Conservation (phyloP, 495 filamentous ascomycete genomes). For the Penicillium arizonense region DNA sequence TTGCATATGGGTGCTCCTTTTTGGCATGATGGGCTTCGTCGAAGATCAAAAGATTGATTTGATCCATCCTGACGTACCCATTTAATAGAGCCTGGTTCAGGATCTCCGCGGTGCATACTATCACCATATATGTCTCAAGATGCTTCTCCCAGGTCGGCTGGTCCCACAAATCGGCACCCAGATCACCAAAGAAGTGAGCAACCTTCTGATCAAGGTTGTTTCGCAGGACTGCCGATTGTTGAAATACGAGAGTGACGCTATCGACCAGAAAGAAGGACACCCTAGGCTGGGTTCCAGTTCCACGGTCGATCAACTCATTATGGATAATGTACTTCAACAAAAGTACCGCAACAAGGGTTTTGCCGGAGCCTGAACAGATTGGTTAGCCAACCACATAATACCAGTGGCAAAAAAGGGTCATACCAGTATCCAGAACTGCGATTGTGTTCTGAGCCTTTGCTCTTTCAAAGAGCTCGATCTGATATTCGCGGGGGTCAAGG, state of each 20-base stretch:
- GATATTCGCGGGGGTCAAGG: constrained; percentile 81
- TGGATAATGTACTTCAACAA: constrained; percentile 77
- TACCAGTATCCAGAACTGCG: constrained; percentile 92
- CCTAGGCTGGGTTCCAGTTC: constrained; percentile 54
- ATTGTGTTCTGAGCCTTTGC: constrained; percentile 88
- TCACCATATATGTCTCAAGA: constrained; percentile 72
- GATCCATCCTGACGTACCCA: constrained; percentile 75
- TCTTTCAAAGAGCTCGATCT: constrained; percentile 86
- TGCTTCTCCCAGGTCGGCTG: constrained; percentile 67
- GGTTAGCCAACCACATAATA: not conserved
- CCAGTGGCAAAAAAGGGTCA: not conserved
- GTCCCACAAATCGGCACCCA: constrained; percentile 65
- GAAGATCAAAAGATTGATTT: constrained; percentile 90
- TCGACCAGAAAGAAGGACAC: constrained; percentile 90
- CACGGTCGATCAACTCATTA: constrained; percentile 72
- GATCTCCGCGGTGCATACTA: constrained; percentile 93
- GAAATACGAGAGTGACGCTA: constrained; percentile 85
- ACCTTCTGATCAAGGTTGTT: constrained; percentile 82
- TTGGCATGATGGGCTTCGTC: constrained; percentile 98
- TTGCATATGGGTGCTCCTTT: constrained; percentile 88
- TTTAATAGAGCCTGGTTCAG: constrained; percentile 75
- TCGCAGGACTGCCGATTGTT: constrained; percentile 81
- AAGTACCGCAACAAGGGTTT: constrained; percentile 91
- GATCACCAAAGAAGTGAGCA: constrained; percentile 73
- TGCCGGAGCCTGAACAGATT: constrained; percentile 73